These are phyloP conservation scores for Solanum hybrid DNA, from an alignment of 305 asterid genomes.

Conservation along the genomic window DNA sequence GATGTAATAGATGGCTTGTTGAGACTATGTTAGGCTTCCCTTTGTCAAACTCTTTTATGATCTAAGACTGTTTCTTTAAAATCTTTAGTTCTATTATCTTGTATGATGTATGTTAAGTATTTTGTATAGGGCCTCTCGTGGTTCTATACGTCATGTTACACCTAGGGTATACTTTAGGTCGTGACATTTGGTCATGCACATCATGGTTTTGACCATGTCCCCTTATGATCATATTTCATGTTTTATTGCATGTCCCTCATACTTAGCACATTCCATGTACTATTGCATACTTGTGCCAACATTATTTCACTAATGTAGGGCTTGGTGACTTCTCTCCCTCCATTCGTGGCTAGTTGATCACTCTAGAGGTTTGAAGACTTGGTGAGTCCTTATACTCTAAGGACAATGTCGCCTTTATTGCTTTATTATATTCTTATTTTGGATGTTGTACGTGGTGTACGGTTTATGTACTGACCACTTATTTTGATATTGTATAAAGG, in stretches of 20 bases:
- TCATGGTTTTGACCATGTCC: not conserved
- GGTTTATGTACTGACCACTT: not conserved
- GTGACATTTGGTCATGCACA: not conserved
- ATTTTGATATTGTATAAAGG: too few species aligned
- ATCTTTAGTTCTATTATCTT: not conserved
- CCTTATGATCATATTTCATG: not conserved
- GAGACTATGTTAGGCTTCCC: not conserved
- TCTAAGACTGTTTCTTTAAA: not conserved
- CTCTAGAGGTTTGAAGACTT: not conserved
- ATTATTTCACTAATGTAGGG: not conserved
- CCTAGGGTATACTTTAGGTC: not conserved
- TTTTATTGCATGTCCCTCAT: not conserved
- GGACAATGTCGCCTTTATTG: not conserved
- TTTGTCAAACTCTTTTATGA: not conserved
- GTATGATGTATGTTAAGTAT: not conserved
- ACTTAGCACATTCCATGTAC: not conserved
- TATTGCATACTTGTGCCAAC: not conserved
- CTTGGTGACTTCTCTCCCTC: not conserved
- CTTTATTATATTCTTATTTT: not conserved
- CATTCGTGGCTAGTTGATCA: not conserved
- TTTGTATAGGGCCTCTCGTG: not conserved
- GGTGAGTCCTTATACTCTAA: not conserved
- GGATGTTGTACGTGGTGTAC: not conserved
- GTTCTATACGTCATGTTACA: not conserved
- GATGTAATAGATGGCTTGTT: not conserved